These are phyloP conservation scores for Psilocybe sp. DNA, from an alignment of 768 basidiomycete species.

Conservation along the genomic window DNA sequence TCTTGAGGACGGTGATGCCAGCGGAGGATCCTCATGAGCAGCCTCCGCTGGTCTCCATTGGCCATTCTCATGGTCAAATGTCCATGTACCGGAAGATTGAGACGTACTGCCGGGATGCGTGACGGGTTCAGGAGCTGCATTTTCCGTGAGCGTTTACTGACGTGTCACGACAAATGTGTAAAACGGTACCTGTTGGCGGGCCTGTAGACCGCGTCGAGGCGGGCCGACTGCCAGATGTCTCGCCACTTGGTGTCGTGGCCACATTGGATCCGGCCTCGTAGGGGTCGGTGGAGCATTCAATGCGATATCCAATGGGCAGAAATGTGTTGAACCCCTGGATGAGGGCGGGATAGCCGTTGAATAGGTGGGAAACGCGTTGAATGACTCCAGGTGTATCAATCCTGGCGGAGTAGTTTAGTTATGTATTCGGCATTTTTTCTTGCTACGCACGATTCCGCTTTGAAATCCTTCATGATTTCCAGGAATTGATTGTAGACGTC, in stretches of 20 bases:
- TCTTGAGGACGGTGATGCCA: too few relatives aligned
- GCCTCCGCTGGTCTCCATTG: too few relatives aligned
- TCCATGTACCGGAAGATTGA: too few relatives aligned
- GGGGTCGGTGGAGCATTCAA: constrained; percentile 73
- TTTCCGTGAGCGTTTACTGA: neutral
- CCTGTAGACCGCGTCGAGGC: constrained; percentile 37
- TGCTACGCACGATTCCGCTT: constrained; percentile 75
- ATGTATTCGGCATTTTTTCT: neutral
- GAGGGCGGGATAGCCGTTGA: constrained; percentile 83
- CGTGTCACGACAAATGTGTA: too few relatives aligned
- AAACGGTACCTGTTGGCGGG: constrained; percentile 1
- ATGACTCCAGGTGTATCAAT: constrained; percentile 99
- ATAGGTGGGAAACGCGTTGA: constrained; percentile 89
- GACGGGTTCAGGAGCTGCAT: constrained; percentile 4
- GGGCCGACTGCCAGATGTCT: constrained; percentile 35
- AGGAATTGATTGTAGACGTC: constrained; percentile 93
- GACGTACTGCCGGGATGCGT: too few relatives aligned
- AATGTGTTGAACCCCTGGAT: constrained; percentile 99
- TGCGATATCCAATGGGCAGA: constrained; percentile 90
- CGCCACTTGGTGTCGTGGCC: constrained; percentile 74
- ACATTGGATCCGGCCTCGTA: constrained; percentile 66
- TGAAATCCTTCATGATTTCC: constrained; percentile 99
- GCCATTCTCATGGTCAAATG: too few relatives aligned
- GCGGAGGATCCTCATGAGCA: too few relatives aligned
- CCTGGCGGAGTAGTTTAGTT: constrained; percentile 35